Evolutionary conservation across 192 early-diverging fungal species (phyloP).

Genomic region (Helicostylum pulchrum): DNA sequence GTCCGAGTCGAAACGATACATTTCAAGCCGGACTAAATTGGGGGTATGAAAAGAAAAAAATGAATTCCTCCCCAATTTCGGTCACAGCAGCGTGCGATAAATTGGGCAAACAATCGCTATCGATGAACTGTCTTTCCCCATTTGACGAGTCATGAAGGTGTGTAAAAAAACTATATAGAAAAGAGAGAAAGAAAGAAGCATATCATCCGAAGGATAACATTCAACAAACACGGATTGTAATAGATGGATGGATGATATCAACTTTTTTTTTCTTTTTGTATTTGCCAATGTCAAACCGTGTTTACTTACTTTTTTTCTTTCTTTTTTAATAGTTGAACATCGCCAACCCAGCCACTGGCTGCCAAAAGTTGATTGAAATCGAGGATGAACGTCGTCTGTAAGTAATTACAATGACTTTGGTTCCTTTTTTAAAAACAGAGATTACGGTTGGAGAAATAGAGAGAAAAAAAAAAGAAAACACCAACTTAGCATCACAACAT

Average conservation of each 20-base stretch:
- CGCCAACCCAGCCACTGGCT: constrained; percentile 96
- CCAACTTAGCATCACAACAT: no score
- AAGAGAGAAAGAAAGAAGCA: background rate
- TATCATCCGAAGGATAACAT: background rate
- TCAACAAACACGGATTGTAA: background rate
- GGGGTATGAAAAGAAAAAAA: background rate
- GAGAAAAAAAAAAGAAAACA: background rate
- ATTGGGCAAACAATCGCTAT: background rate
- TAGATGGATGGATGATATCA: background rate
- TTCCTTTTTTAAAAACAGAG: background rate
- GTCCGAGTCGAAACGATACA: no score
- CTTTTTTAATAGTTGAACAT: constrained; percentile 82
- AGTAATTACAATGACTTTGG: constrained; percentile 31
- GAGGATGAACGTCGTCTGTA: constrained; percentile 94
- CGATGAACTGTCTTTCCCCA: constrained; percentile 5
- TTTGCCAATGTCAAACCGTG: background rate
- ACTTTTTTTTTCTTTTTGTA: background rate
- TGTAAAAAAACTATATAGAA: background rate
- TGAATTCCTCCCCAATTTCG: background rate
- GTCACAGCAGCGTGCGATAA: constrained; percentile 2
- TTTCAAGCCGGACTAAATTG: no score
- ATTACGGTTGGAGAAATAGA: background rate
- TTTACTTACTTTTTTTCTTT: constrained; percentile 1
- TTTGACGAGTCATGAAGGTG: constrained; percentile 7
- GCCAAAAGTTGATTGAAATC: constrained; percentile 96